Evolutionary conservation across 257 asterid species (phyloP).

Genomic region (Scutellaria barbata): DNA sequence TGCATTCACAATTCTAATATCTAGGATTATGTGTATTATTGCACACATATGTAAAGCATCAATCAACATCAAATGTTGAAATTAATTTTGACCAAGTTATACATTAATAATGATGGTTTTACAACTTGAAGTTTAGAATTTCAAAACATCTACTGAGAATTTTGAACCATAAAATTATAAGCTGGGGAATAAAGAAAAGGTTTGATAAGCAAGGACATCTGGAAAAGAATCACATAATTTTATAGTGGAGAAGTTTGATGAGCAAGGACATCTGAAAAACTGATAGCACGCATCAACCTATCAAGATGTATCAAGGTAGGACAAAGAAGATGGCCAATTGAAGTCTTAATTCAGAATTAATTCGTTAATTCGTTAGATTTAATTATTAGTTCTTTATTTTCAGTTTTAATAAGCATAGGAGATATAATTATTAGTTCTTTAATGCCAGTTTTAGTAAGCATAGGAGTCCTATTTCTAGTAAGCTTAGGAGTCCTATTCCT

Average conservation of each 20-base stretch:
- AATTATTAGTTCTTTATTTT: no score
- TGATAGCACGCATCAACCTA: no score
- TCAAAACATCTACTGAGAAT: neutral
- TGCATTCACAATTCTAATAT: constrained; percentile 14
- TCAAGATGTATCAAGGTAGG: no score
- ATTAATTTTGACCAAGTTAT: constrained; percentile 6
- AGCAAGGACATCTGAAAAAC: neutral
- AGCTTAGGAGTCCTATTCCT: no score
- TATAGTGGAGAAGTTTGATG: constrained; percentile 8
- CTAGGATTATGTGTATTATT: neutral
- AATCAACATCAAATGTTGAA: neutral
- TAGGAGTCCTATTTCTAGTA: no score
- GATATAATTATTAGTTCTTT: no score
- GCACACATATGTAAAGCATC: neutral
- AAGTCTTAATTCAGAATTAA: no score
- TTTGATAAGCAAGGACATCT: constrained; percentile 7
- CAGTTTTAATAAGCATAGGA: no score
- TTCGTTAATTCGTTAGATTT: no score
- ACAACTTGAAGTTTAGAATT: constrained; percentile 4
- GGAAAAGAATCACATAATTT: constrained; percentile 2
- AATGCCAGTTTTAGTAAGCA: no score
- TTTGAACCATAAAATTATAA: neutral
- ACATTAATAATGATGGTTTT: neutral
- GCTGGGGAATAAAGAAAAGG: constrained; percentile 16
- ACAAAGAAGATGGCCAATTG: no score